phyloP scores from a whole-genome alignment of 768 basidiomycete genomes.

The Collybiopsis confluens region DNA sequence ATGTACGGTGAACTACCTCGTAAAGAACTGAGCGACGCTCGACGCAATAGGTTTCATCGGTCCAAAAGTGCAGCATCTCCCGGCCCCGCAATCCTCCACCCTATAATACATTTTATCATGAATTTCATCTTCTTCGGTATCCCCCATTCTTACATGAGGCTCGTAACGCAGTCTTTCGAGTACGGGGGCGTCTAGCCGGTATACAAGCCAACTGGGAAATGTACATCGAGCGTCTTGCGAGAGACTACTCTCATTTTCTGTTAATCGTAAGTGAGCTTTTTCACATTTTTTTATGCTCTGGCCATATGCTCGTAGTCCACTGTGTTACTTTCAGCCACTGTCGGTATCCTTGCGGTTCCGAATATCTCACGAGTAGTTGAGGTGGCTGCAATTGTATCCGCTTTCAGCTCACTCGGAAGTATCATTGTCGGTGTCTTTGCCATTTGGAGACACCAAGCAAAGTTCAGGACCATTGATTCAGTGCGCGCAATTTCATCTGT shows the following conservation, averaged over 20 bases:
- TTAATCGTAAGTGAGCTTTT: constrained; percentile 38
- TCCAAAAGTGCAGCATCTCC: constrained; percentile 12
- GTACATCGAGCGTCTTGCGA: constrained; percentile 46
- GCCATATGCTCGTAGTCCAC: constrained; percentile 34
- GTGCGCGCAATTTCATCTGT: constrained; percentile 20
- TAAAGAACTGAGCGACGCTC: constrained; percentile 20
- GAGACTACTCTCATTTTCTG: constrained; percentile 54
- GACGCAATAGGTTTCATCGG: constrained; percentile 14
- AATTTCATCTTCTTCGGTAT: constrained; percentile 48
- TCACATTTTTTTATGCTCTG: not conserved
- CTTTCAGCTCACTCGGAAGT: constrained; percentile 49
- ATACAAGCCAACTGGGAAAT: constrained; percentile 46
- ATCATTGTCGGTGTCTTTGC: constrained; percentile 53
- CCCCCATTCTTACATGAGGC: constrained; percentile 45
- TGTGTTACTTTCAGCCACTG: constrained; percentile 50
- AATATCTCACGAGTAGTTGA: constrained; percentile 30
- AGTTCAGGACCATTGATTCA: constrained; percentile 38
- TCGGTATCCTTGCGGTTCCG: constrained; percentile 43
- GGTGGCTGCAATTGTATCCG: constrained; percentile 39
- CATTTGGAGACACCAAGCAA: constrained; percentile 52
- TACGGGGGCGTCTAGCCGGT: constrained; percentile 45
- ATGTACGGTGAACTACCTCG: constrained; percentile 38
- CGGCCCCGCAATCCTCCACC: constrained; percentile 21
- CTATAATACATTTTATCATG: constrained; percentile 33
- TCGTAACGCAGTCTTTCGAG: constrained; percentile 43